phyloP scores from a whole-genome alignment of 139 green algal genomes.

The Chlorella sp. region DNA sequence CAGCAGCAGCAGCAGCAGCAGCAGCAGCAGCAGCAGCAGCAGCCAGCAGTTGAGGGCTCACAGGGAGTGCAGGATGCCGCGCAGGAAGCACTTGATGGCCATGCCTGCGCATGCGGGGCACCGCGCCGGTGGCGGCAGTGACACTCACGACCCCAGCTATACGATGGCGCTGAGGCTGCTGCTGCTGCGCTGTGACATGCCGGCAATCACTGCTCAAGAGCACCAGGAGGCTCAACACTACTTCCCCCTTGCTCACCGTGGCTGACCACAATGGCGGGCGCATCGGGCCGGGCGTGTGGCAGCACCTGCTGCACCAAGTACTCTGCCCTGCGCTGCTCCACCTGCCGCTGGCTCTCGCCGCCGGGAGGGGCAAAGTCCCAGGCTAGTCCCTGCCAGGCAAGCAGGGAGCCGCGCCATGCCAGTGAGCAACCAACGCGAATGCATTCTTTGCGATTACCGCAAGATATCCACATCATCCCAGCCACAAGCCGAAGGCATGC shows the following conservation, averaged over 20 bases:
- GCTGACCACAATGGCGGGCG: conserved; percentile 13
- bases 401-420: not conserved
- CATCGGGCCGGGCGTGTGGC: not conserved
- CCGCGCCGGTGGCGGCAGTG: not conserved
- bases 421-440: too few species aligned
- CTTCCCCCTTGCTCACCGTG: conserved; percentile 18
- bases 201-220: not conserved
- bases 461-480: too few species aligned
- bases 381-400: not conserved
- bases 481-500: too few species aligned
- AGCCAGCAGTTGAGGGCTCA: too few species aligned
- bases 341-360: conserved; percentile 46
- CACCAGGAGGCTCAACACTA: not conserved
- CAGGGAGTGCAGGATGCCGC: conserved; percentile 27
- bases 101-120: not conserved
- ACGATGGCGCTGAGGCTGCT: not conserved
- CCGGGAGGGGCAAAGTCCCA: conserved; percentile 36
- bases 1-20: too few species aligned
- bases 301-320: conserved; percentile 36
- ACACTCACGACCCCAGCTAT: not conserved
- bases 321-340: conserved; percentile 47
- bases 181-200: not conserved
- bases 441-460: too few species aligned
- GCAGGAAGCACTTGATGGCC: conserved; percentile 46
- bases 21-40: too few species aligned